Percentiles rank a stretch among this genome's conserved stretches.
phyloP scores from a whole-genome alignment of 805 yeast species.

The Helenozyma rhizophorensis region DNA sequence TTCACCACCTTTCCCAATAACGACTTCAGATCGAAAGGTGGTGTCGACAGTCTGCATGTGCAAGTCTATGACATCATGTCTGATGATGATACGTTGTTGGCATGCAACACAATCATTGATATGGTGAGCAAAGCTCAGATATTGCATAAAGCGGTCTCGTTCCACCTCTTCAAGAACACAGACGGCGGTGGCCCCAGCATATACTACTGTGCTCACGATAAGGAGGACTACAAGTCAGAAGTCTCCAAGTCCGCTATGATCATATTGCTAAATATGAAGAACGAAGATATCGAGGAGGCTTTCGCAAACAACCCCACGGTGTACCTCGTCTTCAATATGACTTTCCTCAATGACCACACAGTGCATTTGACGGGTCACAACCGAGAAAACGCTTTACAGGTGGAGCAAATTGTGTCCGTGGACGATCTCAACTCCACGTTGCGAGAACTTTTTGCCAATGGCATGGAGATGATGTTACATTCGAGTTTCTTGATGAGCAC shows the following conservation, averaged over 20 bases:
- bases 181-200: constrained; percentile 31
- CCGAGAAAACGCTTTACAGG: constrained; percentile 10
- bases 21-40: constrained; percentile 22
- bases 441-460: constrained; percentile 18
- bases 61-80: constrained; percentile 25
- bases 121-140: constrained; percentile 65
- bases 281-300: constrained; percentile 26
- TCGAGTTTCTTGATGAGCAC: constrained; percentile 20
- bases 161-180: constrained; percentile 68
- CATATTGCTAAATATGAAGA: constrained; percentile 57
- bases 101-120: constrained; percentile 44
- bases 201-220: constrained; percentile 70
- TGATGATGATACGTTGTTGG: constrained; percentile 4
- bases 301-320: constrained; percentile 34
- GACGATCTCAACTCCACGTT: constrained; percentile 19
- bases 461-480: constrained; percentile 19
- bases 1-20: constrained; percentile 23
- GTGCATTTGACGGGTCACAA: constrained; percentile 10
- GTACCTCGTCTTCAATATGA: constrained; percentile 47
- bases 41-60: constrained; percentile 15
- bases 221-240: constrained; percentile 47
- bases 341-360: constrained; percentile 30
- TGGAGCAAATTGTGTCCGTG: constrained; percentile 20
- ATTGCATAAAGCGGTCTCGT: constrained; percentile 75
- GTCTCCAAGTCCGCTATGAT: constrained; percentile 58